These are phyloP conservation scores for Pichia sp. DNA, from an alignment of 1,139 yeast species.

Conservation along the genomic window DNA sequence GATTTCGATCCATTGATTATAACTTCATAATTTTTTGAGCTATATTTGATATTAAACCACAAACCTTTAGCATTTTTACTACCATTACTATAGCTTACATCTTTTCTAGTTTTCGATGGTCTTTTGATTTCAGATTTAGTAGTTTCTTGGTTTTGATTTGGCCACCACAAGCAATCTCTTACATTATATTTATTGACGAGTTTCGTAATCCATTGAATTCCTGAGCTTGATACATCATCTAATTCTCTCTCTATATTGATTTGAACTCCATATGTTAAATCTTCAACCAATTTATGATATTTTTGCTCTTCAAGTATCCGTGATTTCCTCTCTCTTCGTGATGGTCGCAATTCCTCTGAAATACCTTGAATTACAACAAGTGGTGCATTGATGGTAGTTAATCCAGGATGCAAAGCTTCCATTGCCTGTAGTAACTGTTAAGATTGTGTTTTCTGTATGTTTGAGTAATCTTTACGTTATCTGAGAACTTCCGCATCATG, in stretches of 20 bases:
- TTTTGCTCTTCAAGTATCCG: conserved; percentile 5
- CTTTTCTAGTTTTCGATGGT: neutral
- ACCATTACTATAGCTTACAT: conserved; percentile 11
- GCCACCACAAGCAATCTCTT: conserved; percentile 28
- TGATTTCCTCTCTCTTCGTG: conserved; percentile 7
- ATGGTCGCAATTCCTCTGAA: conserved; percentile 13
- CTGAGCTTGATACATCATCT: conserved; percentile 21
- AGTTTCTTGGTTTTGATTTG: conserved; percentile 15
- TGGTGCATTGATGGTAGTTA: conserved; percentile 29
- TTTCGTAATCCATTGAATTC: conserved; percentile 26
- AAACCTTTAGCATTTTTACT: conserved; percentile 11
- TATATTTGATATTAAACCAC: conserved; percentile 26
- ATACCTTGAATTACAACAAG: conserved; percentile 33
- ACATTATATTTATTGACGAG: conserved; percentile 25
- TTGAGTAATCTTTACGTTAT: too few species aligned
- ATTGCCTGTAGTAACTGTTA: too few species aligned
- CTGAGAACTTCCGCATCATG: too few species aligned
- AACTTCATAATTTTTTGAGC: conserved; percentile 20
- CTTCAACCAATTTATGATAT: neutral
- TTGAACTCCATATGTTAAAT: conserved; percentile 13
- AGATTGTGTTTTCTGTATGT: too few species aligned
- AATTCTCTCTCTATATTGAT: conserved; percentile 22
- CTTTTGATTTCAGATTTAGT: neutral
- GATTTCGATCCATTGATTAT: conserved; percentile 17
- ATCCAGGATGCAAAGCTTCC: conserved; percentile 29